Conservation (phyloP, 805 yeast genomes). For the Lipomyces chichibuensis region DNA sequence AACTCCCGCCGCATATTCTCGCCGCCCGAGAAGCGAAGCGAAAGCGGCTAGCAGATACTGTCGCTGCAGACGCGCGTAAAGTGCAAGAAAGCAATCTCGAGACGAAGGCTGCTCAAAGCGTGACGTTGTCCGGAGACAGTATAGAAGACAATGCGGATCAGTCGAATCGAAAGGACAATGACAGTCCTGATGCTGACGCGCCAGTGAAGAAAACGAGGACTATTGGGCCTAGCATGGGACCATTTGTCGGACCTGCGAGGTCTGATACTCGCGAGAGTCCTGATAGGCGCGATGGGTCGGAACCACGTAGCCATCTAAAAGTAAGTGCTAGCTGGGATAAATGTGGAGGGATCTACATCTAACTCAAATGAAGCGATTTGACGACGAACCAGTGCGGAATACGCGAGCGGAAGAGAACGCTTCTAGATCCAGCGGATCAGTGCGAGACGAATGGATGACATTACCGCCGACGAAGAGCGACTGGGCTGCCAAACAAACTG, state of each 20-base stretch:
- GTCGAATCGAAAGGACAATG: background rate
- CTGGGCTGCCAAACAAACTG: conserved; percentile 34
- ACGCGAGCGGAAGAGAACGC: background rate
- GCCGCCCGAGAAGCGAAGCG: conserved; percentile 30
- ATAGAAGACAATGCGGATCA: background rate
- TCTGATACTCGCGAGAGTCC: background rate
- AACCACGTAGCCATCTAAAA: background rate
- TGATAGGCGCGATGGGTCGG: background rate
- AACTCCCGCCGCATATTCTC: conserved; percentile 31
- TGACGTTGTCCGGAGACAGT: background rate
- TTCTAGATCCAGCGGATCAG: conserved; percentile 3
- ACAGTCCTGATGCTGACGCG: background rate
- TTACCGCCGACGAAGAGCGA: conserved; percentile 35
- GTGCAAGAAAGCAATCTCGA: background rate
- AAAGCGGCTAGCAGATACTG: conserved; percentile 16
- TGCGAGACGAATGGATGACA: conserved; percentile 39
- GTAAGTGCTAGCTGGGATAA: background rate
- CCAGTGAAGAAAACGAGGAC: background rate
- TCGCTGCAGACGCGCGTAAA: conserved; percentile 13
- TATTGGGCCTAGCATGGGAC: background rate
- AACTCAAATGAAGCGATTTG: background rate
- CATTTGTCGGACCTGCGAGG: background rate
- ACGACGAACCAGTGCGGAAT: background rate
- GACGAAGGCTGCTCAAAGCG: background rate
- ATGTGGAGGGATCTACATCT: background rate